Conservation (phyloP, 768 basidiomycete genomes). For the Suillus spraguei region DNA sequence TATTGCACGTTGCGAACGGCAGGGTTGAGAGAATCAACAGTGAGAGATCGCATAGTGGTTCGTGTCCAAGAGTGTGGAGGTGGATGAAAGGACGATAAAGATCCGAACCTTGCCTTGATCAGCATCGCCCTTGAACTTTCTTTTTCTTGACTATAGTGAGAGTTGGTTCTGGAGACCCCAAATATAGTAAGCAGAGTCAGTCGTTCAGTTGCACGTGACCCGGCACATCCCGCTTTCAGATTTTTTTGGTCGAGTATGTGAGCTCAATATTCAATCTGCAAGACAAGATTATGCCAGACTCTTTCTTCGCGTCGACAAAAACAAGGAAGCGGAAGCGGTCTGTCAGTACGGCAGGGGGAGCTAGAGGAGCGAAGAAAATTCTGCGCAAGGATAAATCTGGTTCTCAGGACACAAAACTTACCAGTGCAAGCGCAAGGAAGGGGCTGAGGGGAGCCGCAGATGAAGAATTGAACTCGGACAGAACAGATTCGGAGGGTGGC, state of each 20-base stretch:
- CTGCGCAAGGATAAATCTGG: conserved; percentile 15
- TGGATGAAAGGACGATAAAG: conserved; percentile 13
- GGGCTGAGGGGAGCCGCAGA: conserved; percentile 36
- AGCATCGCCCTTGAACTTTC: conserved; percentile 8
- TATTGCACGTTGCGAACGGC: conserved; percentile 88
- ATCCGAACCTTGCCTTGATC: not conserved
- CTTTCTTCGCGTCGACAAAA: conserved; percentile 73
- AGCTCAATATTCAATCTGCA: conserved; percentile 8
- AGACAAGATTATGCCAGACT: conserved; percentile 64
- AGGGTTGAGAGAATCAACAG: conserved; percentile 77
- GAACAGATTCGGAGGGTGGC: conserved; percentile 52
- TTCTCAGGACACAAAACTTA: conserved; percentile 25
- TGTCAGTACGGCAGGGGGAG: conserved; percentile 31
- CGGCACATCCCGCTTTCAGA: conserved; percentile 19
- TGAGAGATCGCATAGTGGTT: conserved; percentile 56
- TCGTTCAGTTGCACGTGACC: conserved; percentile 12
- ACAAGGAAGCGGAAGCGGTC: conserved; percentile 64
- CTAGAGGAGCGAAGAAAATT: conserved; percentile 28
- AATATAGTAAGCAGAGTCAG: not conserved
- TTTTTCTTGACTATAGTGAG: not conserved
- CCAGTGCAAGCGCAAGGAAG: conserved; percentile 21
- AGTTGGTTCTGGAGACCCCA: not conserved
- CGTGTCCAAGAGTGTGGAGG: conserved; percentile 7
- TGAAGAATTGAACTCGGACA: conserved; percentile 71
- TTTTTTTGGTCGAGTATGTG: conserved; percentile 24